Percentiles rank a stretch among this genome's conserved stretches.
Evolutionary conservation across 768 basidiomycete species (phyloP).

Genomic region (Termitomyces sp.): DNA sequence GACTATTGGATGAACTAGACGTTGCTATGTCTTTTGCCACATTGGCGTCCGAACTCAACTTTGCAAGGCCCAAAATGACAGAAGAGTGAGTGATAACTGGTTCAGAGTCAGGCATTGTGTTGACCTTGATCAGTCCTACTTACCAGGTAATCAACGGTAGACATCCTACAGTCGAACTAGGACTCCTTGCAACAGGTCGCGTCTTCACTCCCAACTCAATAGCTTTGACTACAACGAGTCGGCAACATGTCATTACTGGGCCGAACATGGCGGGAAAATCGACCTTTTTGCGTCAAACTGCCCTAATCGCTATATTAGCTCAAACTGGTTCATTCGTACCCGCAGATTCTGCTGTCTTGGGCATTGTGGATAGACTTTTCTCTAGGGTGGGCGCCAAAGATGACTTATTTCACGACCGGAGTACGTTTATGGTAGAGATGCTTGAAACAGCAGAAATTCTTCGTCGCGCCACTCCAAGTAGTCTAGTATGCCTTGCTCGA

Average conservation of each 20-base stretch:
- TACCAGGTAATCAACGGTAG: constrained; percentile 76
- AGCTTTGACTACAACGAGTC: constrained; percentile 48
- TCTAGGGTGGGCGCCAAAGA: constrained; percentile 95
- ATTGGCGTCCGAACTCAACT: constrained; percentile 72
- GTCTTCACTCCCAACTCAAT: constrained; percentile 84
- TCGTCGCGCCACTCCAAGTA: constrained; percentile 71
- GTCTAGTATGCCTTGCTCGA: constrained; percentile 52
- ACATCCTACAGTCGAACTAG: constrained; percentile 91
- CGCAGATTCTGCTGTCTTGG: constrained; percentile 72
- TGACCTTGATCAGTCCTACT: constrained; percentile 31
- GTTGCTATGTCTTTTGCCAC: constrained; percentile 76
- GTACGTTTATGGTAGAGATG: constrained; percentile 99
- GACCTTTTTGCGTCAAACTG: constrained; percentile 86
- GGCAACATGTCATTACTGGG: constrained; percentile 82
- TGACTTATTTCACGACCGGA: constrained; percentile 87
- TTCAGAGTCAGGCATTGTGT: not conserved
- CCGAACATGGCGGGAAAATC: constrained; percentile 98
- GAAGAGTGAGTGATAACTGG: constrained; percentile 49
- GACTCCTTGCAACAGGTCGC: constrained; percentile 67
- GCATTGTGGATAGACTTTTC: constrained; percentile 87
- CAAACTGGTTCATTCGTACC: constrained; percentile 95
- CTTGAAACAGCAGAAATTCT: constrained; percentile 91
- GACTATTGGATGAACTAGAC: constrained; percentile 83
- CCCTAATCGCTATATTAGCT: constrained; percentile 83
- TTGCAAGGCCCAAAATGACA: constrained; percentile 63